Evolutionary conservation across 2,329 filamentous ascomycete genomes (phyloP), one percentile per base, ranked within the genome.

Genomic region (Aschersonia sp.): DNA sequence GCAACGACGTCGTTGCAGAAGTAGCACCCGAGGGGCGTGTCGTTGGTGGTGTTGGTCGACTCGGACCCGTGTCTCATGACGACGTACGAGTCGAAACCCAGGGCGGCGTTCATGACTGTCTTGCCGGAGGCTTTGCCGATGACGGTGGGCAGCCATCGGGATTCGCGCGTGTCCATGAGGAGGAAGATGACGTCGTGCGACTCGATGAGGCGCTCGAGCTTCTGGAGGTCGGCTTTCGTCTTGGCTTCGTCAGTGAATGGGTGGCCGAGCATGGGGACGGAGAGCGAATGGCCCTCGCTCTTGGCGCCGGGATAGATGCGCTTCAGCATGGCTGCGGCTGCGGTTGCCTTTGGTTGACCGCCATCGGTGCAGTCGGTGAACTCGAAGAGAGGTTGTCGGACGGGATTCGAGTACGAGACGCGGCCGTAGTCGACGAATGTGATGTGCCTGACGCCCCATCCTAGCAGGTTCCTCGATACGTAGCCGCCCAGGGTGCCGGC

Each of bases 1-100:
- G 91, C 87, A 45, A 97, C 91, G 30, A 98, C 91, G 62, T 98
- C 92, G 58, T 94, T 97, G 68, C 92, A 98, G 65, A 97, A 98
- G 63, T 98, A 98, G 66, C 92, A 98, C 7, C 92, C 92, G 30
- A 97, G 72, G 30, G 86, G 80, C 46, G 79, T 38, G 35, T 10
- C 32, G 32, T 3, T 3, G 32, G 7, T 38, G 3, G 7, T 12
- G 35, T 38, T 12, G 35, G 7, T 62, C 3, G 72, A 71, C 55
- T 79, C 76, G 5, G 87, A 73, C 1, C 92, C 92, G 63, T 98
- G 92, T 49, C 92, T 80, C 92, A 98, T 97, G 38, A 95, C 89
- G 2, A 98, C 89, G 58, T 87, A 98, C 0, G 89, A 92, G 65
- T 98, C 92, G 59, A 98, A 98, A 0, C 92, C 92, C 3, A 98